Base-by-base conservation (phyloP, 768 basidiomycete species). In the Rhodotorula kratochvilovae region DNA sequence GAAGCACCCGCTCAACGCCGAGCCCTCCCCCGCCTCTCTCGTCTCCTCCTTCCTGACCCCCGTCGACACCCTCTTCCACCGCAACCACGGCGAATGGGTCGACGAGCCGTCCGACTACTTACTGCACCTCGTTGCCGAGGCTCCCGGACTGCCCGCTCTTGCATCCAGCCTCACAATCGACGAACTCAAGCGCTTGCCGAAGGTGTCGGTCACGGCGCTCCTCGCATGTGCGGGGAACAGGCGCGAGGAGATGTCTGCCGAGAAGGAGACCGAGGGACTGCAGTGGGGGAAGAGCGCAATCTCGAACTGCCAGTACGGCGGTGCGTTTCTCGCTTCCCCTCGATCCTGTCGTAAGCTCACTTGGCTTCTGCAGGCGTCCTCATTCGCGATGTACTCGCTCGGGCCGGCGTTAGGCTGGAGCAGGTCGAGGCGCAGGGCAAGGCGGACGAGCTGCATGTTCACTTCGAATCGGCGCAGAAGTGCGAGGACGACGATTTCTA, bases 1-100 rank as follows among this genome's bases (percentile, higher is more conserved):
- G 12, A 4, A 81, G 12, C 76, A 84, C 15, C 89, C 89, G 5
- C 86, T 86, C 81, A 90, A 90, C 77, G 88, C 89, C 27, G 89
- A 91, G 72, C 87, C 89, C 1, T 80, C 82, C 3, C 83, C 83
- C 11, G 78, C 83, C 48, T 83, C 84, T 27, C 83, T 90, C 21
- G 83, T 86, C 29, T 85, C 87, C 74, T 87, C 87, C 76, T 77
- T 83, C 12, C 69, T 85, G 67, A 90, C 89, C 0, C 88, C 89
- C 1, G 84, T 85, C 63, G 84, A 84, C 56, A 81, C 87, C n/a
- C 82, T 87, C 17, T 91, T 89, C 76, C 86, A 85, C 69, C 85
- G 89, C 45, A 90, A 90, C 76, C 89, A 90, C 75, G 86, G 88
- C 56, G 54, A 27, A 27, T 42, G 71, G 64, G 75, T 74, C 53